phyloP scores from a whole-genome alignment of 352 stramenopile species.

The Globisporangium nagaii region DNA sequence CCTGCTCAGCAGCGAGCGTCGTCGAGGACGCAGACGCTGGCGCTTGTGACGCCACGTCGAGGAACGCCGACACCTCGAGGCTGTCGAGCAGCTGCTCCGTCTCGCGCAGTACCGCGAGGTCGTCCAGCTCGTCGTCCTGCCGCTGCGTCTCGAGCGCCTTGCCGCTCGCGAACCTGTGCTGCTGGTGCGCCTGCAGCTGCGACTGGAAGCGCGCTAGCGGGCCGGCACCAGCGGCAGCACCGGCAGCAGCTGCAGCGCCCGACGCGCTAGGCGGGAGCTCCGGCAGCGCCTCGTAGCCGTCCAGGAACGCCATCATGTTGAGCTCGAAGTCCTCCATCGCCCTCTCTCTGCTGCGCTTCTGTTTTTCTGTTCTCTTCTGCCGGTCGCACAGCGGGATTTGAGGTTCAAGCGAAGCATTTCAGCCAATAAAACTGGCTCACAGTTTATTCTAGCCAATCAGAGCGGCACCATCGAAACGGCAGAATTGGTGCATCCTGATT shows the following conservation, averaged over 20 bases:
- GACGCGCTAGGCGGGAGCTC: neutral
- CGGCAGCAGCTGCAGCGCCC: neutral
- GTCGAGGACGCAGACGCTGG: neutral
- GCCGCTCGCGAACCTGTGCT: too few relatives aligned
- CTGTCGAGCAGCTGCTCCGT: constrained; percentile 11
- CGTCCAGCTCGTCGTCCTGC: neutral
- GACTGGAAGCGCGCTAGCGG: neutral
- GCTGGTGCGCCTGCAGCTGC: neutral
- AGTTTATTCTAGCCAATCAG: too few relatives aligned
- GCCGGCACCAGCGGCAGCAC: neutral
- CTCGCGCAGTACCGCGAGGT: neutral
- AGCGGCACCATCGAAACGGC: too few relatives aligned
- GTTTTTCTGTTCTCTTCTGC: neutral
- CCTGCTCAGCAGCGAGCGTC: neutral
- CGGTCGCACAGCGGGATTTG: neutral
- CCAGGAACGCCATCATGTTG: constrained; percentile 11
- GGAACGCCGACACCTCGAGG: constrained; percentile 1
- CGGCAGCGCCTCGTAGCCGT: constrained; percentile 10
- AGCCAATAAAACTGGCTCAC: too few relatives aligned
- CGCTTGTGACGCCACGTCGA: neutral
- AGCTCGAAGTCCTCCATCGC: constrained; percentile 14
- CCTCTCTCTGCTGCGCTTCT: too few relatives aligned
- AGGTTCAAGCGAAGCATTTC: too few relatives aligned
- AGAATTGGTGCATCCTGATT: too few relatives aligned
- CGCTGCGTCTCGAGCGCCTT: neutral